A percentile compares a stretch with the other conserved stretches of the same genome.
Evolutionary conservation across 192 early-diverging fungal species (phyloP).

Genomic region (Coemansia sp.): DNA sequence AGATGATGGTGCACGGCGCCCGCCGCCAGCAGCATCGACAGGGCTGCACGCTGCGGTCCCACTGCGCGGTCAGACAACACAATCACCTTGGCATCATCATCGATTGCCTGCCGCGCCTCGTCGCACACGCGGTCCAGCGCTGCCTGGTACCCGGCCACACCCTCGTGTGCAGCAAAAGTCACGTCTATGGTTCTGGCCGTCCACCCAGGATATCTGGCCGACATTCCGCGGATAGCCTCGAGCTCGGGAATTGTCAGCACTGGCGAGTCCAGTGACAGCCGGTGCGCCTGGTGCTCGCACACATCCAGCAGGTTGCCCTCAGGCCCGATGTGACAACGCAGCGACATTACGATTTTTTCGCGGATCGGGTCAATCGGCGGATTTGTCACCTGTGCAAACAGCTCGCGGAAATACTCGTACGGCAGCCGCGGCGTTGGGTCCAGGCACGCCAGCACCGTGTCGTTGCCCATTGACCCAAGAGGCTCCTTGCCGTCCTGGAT

Average conservation of each 20-base stretch:
- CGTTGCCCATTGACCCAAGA: constrained; percentile 98
- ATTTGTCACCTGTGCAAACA: constrained; percentile 98
- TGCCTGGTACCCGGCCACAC: constrained; percentile 72
- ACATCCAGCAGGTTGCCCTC: constrained; percentile 94
- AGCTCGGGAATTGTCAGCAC: constrained; percentile 85
- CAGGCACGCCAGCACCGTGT: constrained; percentile 92
- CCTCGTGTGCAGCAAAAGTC: constrained; percentile 76
- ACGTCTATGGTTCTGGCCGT: constrained; percentile 71
- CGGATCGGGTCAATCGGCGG: constrained; percentile 99
- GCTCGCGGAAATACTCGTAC: constrained; percentile 97
- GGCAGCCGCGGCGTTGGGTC: constrained; percentile 82
- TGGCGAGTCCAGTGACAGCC: constrained; percentile 82
- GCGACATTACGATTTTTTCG: constrained; percentile 97
- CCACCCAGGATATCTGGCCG: constrained; percentile 72
- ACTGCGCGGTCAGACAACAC: constrained; percentile 79
- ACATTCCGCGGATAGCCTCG: constrained; percentile 73
- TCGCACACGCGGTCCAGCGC: constrained; percentile 87
- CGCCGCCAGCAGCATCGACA: constrained; percentile 83
- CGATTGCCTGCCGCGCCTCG: constrained; percentile 81
- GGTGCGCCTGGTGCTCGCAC: constrained; percentile 72
- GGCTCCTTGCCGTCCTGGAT: constrained; percentile 90
- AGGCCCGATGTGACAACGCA: constrained; percentile 91
- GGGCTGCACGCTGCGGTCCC: constrained; percentile 67
- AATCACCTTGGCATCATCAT: constrained; percentile 74
- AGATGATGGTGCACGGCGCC: constrained; percentile 95